Evolutionary conservation across 306 rosid genomes (phyloP).

Genomic region (Spatholobus suberectus): DNA sequence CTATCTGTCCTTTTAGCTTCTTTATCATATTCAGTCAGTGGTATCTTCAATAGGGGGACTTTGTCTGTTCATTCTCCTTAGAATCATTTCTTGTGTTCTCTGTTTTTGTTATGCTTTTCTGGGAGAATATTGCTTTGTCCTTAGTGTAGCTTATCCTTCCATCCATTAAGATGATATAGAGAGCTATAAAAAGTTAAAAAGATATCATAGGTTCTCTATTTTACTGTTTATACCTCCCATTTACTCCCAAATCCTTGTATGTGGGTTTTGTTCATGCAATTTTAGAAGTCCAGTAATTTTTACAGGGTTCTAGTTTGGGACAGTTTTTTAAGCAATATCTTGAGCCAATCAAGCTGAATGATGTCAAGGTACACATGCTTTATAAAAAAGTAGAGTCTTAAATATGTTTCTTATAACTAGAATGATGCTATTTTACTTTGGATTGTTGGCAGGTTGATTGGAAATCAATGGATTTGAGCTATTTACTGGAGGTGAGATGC

Average conservation of each 20-base stretch:
- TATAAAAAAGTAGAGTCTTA: constrained; percentile 21
- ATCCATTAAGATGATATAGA: constrained; percentile 10
- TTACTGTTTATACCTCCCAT: constrained; percentile 14
- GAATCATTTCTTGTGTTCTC: neutral
- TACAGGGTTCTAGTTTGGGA: constrained; percentile 96
- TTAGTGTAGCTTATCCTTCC: constrained; percentile 15
- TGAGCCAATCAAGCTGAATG: constrained; percentile 92
- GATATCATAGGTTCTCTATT: constrained; percentile 28
- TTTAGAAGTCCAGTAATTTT: constrained; percentile 37
- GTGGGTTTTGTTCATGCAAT: constrained; percentile 24
- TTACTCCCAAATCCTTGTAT: constrained; percentile 20
- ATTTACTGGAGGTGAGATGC: constrained; percentile 82
- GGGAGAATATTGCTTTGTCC: neutral
- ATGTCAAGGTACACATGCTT: constrained; percentile 58
- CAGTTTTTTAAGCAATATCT: constrained; percentile 90
- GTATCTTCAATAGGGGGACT: neutral
- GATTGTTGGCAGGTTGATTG: constrained; percentile 72
- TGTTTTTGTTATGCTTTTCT: neutral
- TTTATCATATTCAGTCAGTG: neutral
- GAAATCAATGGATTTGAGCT: constrained; percentile 89
- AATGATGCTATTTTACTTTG: constrained; percentile 43
- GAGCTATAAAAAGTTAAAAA: constrained; percentile 19
- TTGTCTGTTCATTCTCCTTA: constrained; percentile 2
- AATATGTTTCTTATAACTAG: constrained; percentile 33
- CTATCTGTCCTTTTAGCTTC: constrained; percentile 1